Evolutionary conservation across 768 basidiomycete genomes (phyloP).

Genomic region (Obba rivulosa): DNA sequence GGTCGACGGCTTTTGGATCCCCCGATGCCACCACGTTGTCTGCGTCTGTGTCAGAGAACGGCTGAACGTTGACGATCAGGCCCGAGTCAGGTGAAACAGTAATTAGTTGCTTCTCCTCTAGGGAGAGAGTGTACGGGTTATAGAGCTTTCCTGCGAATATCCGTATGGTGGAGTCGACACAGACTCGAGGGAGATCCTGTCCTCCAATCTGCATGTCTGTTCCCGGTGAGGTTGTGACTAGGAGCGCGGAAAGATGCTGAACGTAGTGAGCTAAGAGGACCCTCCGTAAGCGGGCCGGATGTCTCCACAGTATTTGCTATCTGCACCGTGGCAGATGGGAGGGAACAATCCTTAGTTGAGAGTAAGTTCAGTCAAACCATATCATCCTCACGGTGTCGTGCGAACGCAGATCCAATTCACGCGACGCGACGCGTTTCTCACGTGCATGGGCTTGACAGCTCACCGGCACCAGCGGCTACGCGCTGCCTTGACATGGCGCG

Average conservation of each 20-base stretch:
- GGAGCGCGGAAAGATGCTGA: too few relatives aligned
- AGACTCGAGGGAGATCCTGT: too few relatives aligned
- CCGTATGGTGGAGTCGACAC: slow-evolving; percentile 3
- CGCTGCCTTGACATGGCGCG: too few relatives aligned
- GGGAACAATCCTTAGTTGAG: background rate
- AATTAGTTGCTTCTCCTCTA: slow-evolving; percentile 43
- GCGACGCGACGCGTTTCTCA: too few relatives aligned
- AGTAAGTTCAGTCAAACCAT: background rate
- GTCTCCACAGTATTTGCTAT: background rate
- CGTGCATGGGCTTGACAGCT: too few relatives aligned
- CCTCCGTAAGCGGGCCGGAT: too few relatives aligned
- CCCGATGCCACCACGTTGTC: slow-evolving; percentile 4
- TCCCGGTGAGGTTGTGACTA: too few relatives aligned
- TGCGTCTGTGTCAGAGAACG: slow-evolving; percentile 4
- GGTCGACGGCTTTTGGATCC: slow-evolving; percentile 35
- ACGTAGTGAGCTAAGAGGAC: too few relatives aligned
- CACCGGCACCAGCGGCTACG: background rate
- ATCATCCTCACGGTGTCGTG: too few relatives aligned
- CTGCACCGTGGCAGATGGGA: background rate
- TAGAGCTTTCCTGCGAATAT: slow-evolving; percentile 46
- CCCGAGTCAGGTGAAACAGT: slow-evolving; percentile 42
- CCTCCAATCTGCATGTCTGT: too few relatives aligned
- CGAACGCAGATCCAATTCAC: too few relatives aligned
- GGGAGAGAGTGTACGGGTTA: slow-evolving; percentile 36
- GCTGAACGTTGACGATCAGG: slow-evolving; percentile 40